Evolutionary conservation across 768 basidiomycete genomes (phyloP).

Genomic region (Amanita muscaria): DNA sequence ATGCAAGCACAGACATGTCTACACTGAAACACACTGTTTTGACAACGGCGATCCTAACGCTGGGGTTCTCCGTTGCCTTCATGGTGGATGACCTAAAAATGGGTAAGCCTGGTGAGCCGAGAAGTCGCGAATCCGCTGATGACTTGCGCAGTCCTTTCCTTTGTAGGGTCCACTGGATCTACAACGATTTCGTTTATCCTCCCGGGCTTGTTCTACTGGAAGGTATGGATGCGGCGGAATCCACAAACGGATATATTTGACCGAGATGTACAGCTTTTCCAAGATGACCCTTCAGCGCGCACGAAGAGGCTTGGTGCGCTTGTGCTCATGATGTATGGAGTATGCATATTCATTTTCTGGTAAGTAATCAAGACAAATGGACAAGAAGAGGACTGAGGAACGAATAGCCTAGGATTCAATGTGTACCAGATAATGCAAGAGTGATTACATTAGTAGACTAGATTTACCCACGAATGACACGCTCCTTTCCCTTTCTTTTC

Average conservation of each 20-base stretch:
- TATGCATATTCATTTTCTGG: constrained; percentile 82
- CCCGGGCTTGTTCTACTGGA: constrained; percentile 90
- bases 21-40: constrained; percentile 58
- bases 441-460: not conserved
- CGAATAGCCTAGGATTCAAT: constrained; percentile 64
- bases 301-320: constrained; percentile 50
- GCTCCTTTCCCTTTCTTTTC: constrained; percentile 10
- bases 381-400: not conserved
- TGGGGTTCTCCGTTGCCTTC: constrained; percentile 68
- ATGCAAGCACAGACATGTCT: constrained; percentile 54
- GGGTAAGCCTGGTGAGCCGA: constrained; percentile 32
- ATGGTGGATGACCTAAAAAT: constrained; percentile 70
- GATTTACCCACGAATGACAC: constrained; percentile 28
- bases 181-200: constrained; percentile 96
- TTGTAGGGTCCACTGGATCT: constrained; percentile 94
- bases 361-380: constrained; percentile 32
- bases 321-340: constrained; percentile 66
- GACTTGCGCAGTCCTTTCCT: constrained; percentile 64
- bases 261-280: constrained; percentile 45
- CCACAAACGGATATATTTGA: constrained; percentile 5
- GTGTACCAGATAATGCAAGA: constrained; percentile 52
- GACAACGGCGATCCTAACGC: constrained; percentile 54
- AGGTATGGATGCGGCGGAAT: constrained; percentile 37
- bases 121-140: not conserved
- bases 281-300: constrained; percentile 46